Percentiles rank a stretch among this genome's conserved stretches.
Evolutionary conservation across 305 asterid species (phyloP).

Genomic region (Nicotiana rustica): DNA sequence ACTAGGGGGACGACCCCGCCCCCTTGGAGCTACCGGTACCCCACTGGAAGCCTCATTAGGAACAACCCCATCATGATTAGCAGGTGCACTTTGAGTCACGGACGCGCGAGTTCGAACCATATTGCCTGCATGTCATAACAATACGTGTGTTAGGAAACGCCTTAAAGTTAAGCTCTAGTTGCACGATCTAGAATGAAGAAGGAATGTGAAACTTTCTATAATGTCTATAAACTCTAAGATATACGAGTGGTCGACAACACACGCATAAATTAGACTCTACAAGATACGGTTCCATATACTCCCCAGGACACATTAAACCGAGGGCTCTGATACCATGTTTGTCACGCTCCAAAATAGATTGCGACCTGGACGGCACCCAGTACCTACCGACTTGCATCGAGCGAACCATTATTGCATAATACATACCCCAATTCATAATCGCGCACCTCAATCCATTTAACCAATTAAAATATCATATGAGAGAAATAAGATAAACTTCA

Average conservation of each 20-base stretch:
- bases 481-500: neutral
- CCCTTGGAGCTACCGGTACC: neutral
- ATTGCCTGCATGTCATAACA: neutral
- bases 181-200: neutral
- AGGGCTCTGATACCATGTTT: neutral
- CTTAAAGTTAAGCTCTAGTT: neutral
- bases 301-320: neutral
- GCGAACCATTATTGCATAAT: neutral
- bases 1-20: neutral
- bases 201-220: constrained; percentile 2
- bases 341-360: neutral
- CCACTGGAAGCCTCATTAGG: neutral
- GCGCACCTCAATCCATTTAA: neutral
- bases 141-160: neutral
- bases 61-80: neutral
- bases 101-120: neutral
- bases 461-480: too few relatives aligned
- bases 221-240: neutral
- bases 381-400: neutral
- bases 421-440: neutral
- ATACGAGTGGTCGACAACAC: neutral
- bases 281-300: neutral
- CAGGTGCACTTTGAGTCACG: neutral
- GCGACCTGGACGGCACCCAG: neutral
- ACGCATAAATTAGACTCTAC: neutral